These are phyloP conservation scores for Huntiella moniliformis DNA, from an alignment of 2,329 filamentous ascomycete species.

Conservation along the genomic window DNA sequence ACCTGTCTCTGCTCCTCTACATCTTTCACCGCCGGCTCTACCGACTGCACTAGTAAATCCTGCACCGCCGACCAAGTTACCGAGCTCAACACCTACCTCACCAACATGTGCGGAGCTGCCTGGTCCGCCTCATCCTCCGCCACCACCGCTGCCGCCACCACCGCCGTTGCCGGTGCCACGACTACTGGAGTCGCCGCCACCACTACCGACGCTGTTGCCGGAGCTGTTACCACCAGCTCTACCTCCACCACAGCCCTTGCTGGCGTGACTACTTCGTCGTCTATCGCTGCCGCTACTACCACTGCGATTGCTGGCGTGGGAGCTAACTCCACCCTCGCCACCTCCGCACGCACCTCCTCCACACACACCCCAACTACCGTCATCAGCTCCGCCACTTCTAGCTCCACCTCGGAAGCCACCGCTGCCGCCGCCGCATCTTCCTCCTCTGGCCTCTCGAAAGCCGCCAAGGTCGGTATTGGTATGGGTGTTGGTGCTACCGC, in stretches of 20 bases:
- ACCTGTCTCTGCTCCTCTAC: conserved; percentile 24
- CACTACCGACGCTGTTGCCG: background rate
- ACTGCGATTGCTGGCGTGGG: conserved; percentile 3
- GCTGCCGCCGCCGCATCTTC: conserved; percentile 2
- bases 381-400: conserved; percentile 4
- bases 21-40: conserved; percentile 20
- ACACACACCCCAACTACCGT: background rate
- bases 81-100: conserved; percentile 16
- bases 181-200: background rate
- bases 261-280: background rate
- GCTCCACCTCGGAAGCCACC: background rate
- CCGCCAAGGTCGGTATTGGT: conserved; percentile 30
- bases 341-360: conserved; percentile 4
- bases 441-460: conserved; percentile 21
- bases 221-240: background rate
- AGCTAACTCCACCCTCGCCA: conserved; percentile 10
- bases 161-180: background rate
- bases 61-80: conserved; percentile 15
- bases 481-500: conserved; percentile 18
- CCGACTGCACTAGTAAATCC: conserved; percentile 21
- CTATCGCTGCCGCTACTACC: background rate
- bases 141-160: conserved; percentile 3
- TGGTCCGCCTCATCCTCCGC: conserved; percentile 7
- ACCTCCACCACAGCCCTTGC: background rate
- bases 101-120: conserved; percentile 17